Evolutionary conservation across 352 stramenopile genomes (phyloP).

Genomic region (Pythium sukuiense): DNA sequence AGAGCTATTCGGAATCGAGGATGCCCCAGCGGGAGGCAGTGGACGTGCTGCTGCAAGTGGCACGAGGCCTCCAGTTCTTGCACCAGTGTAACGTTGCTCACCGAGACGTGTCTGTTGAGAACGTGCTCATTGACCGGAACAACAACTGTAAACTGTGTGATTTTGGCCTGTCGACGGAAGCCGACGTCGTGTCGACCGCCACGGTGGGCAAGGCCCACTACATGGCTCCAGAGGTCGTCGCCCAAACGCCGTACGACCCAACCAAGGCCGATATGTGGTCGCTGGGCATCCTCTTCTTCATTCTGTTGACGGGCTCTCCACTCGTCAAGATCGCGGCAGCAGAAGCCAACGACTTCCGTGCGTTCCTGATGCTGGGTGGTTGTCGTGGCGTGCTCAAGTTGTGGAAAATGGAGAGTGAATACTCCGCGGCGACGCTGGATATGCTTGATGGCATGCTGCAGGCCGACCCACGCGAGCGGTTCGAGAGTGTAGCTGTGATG

Average conservation of each 20-base stretch:
- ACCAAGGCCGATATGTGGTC: constrained; percentile 24
- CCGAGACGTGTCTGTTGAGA: constrained; percentile 58
- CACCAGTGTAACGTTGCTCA: constrained; percentile 44
- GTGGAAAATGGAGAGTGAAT: constrained; percentile 19
- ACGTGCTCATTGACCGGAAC: constrained; percentile 39
- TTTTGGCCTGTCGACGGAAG: constrained; percentile 50
- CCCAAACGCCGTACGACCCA: constrained; percentile 16
- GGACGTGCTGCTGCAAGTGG: constrained; percentile 33
- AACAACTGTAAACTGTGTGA: constrained; percentile 45
- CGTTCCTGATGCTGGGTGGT: constrained; percentile 8
- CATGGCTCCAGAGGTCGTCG: constrained; percentile 34
- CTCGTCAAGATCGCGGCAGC: constrained; percentile 20
- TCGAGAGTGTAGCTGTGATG: constrained; percentile 6
- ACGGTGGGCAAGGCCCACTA: constrained; percentile 31
- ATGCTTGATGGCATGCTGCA: constrained; percentile 21
- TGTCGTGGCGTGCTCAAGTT: constrained; percentile 15
- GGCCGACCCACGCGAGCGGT: constrained; percentile 8
- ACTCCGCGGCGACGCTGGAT: constrained; percentile 9
- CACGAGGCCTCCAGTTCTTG: constrained; percentile 25
- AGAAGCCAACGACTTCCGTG: constrained; percentile 5
- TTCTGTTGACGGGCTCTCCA: constrained; percentile 25
- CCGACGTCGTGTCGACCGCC: constrained; percentile 26
- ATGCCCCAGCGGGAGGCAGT: constrained; percentile 30
- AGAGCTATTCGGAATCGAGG: constrained; percentile 26
- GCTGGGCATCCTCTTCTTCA: constrained; percentile 25